A percentile compares a stretch with the other conserved stretches of the same genome.
Evolutionary conservation across 2,329 filamentous ascomycete genomes (phyloP).

Genomic region (Metarhizium brunneum): DNA sequence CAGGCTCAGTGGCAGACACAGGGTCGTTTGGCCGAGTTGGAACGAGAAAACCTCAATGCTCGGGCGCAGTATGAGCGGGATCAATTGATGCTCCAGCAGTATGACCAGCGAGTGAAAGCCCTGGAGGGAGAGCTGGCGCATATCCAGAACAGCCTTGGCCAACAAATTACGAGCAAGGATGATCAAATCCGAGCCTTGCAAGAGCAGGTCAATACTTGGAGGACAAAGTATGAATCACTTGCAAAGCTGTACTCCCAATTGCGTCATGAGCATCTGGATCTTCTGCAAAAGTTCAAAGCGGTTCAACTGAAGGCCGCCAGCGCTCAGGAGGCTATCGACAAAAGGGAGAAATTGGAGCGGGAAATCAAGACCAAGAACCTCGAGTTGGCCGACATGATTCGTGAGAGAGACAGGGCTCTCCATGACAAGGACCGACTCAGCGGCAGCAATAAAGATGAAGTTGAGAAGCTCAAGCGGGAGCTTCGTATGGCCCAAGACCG

Average conservation of each 20-base stretch:
- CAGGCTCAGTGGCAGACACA: conserved; percentile 92
- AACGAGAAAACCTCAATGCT: conserved; percentile 90
- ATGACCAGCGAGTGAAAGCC: conserved; percentile 88
- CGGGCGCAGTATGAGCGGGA: conserved; percentile 95
- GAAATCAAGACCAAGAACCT: conserved; percentile 99
- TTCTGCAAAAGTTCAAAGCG: conserved; percentile 91
- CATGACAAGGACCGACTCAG: conserved; percentile 85
- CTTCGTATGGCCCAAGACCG: conserved; percentile 84
- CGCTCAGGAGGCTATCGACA: conserved; percentile 92
- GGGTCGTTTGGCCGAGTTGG: conserved; percentile 87
- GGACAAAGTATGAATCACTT: conserved; percentile 90
- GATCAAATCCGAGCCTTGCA: conserved; percentile 89
- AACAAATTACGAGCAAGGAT: conserved; percentile 83
- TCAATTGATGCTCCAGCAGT: conserved; percentile 93
- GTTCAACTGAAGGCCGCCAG: conserved; percentile 95
- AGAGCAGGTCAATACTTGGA: conserved; percentile 96
- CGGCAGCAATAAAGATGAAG: conserved; percentile 82
- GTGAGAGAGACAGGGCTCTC: conserved; percentile 84
- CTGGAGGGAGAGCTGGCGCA: conserved; percentile 80
- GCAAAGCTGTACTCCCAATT: conserved; percentile 97
- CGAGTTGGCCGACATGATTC: conserved; percentile 97
- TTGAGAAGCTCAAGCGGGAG: conserved; percentile 91
- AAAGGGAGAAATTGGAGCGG: conserved; percentile 86
- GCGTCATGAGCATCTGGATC: conserved; percentile 86
- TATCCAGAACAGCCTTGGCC: conserved; percentile 70